Base-by-base conservation (phyloP, 106 monocot genomes). In the Hemerocallis citrina region DNA sequence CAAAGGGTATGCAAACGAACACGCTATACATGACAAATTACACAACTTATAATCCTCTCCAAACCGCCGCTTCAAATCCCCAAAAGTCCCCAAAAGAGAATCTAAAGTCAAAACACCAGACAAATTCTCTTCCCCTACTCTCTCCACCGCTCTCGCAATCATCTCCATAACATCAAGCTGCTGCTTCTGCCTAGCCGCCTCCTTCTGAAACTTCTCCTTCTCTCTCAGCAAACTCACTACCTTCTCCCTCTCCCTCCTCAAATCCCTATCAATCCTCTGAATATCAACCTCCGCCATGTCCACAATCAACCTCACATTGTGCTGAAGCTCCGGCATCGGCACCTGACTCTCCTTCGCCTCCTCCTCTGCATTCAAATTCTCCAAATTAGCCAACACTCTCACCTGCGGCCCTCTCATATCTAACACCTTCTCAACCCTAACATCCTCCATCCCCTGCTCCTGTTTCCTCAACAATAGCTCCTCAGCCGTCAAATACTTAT, bases 401-500 rank as follows among this genome's bases (percentile, higher is more conserved):
- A 86, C 90, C 67, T 95, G 95, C 0, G 86, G 95, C 3, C 95
- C 95, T 34, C 89, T 73, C 95, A 90, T 95, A 54, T 95, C 95
- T 21, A 95, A 77, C 67, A 95, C 81, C 76, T 90, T 95, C 64
- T 86, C 79, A 13, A 86, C 65, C 69, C 80, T 79, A 6, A 86
- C 62, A 62, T 84, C 72, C 42, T 86, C 86, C 27, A 76, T n/a
- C 13, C 77, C 76, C 44, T 86, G 77, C 50, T 95, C 90, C 73
- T 90, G 78, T 57, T 86, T 78, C 77, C 70, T 83, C 1, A 76
- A 73, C 9, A 95, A 70, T 36, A 92, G 60, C 64, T 95, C 95
- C 52, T 95, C 86, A 19, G 84, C 81, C 2, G 89, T 95, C 68
- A 90, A 36, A 15, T 86, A 78, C 52, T 81, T 80, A 15, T 25